phyloP scores from a whole-genome alignment of 176 grass and related monocot genomes.

The Aegilops sharonensis region DNA sequence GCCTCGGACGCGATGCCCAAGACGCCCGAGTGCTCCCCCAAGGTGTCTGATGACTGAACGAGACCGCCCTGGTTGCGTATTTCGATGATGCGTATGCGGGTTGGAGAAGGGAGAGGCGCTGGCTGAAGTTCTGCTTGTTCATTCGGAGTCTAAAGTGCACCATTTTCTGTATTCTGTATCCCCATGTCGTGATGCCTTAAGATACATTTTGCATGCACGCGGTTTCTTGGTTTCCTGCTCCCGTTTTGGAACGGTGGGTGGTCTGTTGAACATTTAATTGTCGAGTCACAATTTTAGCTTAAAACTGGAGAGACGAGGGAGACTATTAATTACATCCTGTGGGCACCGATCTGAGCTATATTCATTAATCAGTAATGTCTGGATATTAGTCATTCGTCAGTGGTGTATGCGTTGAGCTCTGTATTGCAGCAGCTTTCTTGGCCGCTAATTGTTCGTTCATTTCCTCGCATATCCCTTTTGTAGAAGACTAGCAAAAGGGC shows the following conservation, averaged over 20 bases:
- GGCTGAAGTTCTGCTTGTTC: conserved; percentile 16
- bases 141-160: background rate
- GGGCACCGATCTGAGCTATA: background rate
- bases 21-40: conserved; percentile 40
- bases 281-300: conserved; percentile 24
- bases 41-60: conserved; percentile 33
- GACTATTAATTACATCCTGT: background rate
- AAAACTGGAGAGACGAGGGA: background rate
- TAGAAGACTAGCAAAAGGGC: no score
- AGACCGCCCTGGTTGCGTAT: background rate
- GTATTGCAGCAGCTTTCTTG: no score
- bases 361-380: background rate
- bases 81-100: background rate
- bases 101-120: background rate
- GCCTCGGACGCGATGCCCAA: background rate
- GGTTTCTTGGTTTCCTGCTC: background rate
- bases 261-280: conserved; percentile 23
- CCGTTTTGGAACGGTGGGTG: conserved; percentile 34
- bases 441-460: no score
- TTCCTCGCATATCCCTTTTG: no score
- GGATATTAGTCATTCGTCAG: background rate
- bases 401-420: background rate
- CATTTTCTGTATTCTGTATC: background rate
- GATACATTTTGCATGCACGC: conserved; percentile 11
- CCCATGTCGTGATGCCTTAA: background rate